phyloP scores from a whole-genome alignment of 176 grass and related monocot species.

The Secale cereale region DNA sequence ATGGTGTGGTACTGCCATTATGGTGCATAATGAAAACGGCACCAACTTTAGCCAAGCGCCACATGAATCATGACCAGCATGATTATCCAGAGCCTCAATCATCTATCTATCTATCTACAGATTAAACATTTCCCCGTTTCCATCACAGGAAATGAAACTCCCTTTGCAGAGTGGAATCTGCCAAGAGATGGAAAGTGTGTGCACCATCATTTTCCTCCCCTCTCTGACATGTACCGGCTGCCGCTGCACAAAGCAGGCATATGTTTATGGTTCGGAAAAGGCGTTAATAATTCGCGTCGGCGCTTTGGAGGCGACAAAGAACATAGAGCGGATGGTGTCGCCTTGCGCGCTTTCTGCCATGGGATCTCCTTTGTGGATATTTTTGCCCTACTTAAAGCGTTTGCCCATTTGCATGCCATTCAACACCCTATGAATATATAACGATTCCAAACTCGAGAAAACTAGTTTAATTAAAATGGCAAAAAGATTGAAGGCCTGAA shows the following conservation, averaged over 20 bases:
- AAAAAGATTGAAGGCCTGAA: background rate
- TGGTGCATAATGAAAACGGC: slow-evolving; percentile 22
- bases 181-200: slow-evolving; percentile 11
- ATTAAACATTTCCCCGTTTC: background rate
- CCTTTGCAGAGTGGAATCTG: slow-evolving; percentile 28
- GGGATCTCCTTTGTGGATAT: slow-evolving; percentile 45
- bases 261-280: slow-evolving; percentile 33
- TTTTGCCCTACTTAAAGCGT: slow-evolving; percentile 29
- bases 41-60: slow-evolving; percentile 9
- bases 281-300: slow-evolving; percentile 22
- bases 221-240: slow-evolving; percentile 16
- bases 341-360: slow-evolving; percentile 39
- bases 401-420: slow-evolving; percentile 15
- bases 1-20: background rate
- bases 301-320: slow-evolving; percentile 30
- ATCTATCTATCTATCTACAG: too few relatives aligned
- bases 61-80: slow-evolving; percentile 27
- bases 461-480: too few relatives aligned
- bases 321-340: slow-evolving; percentile 18
- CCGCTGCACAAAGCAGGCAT: slow-evolving; percentile 19
- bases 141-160: background rate
- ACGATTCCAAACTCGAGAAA: slow-evolving; percentile 1
- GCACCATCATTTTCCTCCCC: background rate
- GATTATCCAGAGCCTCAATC: background rate
- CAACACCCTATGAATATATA: slow-evolving; percentile 12